Base-by-base conservation (phyloP, 1,139 yeast species). In the Pneumocystis murina region DNA sequence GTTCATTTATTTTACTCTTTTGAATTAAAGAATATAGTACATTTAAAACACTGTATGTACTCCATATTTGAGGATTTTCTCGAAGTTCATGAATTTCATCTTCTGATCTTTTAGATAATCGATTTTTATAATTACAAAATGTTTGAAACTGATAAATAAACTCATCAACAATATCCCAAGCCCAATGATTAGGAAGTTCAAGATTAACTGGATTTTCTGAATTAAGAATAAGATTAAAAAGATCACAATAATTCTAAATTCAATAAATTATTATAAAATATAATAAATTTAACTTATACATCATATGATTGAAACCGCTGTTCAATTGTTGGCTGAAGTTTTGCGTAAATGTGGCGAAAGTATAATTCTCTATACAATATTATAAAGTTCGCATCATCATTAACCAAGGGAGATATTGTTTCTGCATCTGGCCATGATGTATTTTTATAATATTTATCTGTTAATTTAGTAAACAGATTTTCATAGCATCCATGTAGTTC, bases 161-260 rank as follows among this genome's bases (percentile, higher is more conserved):
- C 71, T 79, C 82, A 66, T 79, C 82, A 67, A 79, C 74, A 66
- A 79, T 78, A 64, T 79, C 82, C 82, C 82, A 79, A 40, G 78
- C 73, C 82, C 82, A 79, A 69, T 76, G 74, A 66, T 73, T 74
- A 62, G 82, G 82, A 61, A 79, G 70, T 30, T 58, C 43, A 58
- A 58, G 43, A 68, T 79, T 82, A 28, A 75, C 76, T 39, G 80
- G 79, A 35, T 75, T 76, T 63, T 75, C 77, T 59, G 75, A 72
- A 71, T 77, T 78, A 67, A 79, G 72, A 63, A 79, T 74, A 67
- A 75, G 71, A 70, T 78, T 78, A 73, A 79, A 79, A 68, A 78
- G 71, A 67, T 76, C 76, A 70, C 82, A 79, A 71, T 79, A 79
- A 71, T 79, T 79, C 55, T 58, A 58, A 58, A 7, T 20, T 12